Evolutionary conservation across 768 basidiomycete species (phyloP).

Genomic region (Rhizopogon roseolus): DNA sequence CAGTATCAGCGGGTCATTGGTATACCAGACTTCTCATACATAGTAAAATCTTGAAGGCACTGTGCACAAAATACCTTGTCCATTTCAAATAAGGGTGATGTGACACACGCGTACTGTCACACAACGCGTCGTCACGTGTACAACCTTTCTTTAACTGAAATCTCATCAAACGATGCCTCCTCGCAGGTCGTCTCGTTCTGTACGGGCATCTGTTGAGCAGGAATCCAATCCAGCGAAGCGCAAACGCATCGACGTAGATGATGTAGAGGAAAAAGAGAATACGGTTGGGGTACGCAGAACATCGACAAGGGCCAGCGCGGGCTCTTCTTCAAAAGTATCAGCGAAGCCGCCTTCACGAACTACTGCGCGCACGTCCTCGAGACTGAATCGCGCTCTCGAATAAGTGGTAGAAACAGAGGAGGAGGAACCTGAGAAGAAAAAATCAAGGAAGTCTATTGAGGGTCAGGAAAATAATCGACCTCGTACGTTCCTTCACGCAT

Average conservation of each 20-base stretch:
- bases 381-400: slow-evolving; percentile 38
- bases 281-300: slow-evolving; percentile 24
- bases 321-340: slow-evolving; percentile 7
- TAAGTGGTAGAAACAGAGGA: slow-evolving; percentile 52
- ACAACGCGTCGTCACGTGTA: neutral
- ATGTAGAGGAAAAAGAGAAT: slow-evolving; percentile 42
- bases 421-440: slow-evolving; percentile 54
- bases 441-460: slow-evolving; percentile 41
- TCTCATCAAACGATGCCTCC: slow-evolving; percentile 49
- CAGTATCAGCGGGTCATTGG: neutral
- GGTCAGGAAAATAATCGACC: slow-evolving; percentile 70
- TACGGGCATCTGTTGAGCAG: slow-evolving; percentile 42
- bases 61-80: too few relatives aligned
- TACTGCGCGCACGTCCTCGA: slow-evolving; percentile 4
- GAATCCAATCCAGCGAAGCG: slow-evolving; percentile 42
- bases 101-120: too few relatives aligned
- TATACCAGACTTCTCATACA: neutral
- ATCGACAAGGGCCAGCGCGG: slow-evolving; percentile 20
- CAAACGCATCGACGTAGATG: slow-evolving; percentile 38
- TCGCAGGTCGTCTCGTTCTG: slow-evolving; percentile 58
- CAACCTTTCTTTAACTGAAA: neutral
- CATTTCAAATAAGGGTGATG: too few relatives aligned
- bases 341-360: slow-evolving; percentile 28
- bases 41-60: too few relatives aligned
- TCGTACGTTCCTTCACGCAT: slow-evolving; percentile 45